Percentiles rank a stretch among this genome's conserved stretches.
These are phyloP conservation scores for Fraxinus dipetala DNA, from an alignment of 305 asterid genomes.

Conservation along the genomic window DNA sequence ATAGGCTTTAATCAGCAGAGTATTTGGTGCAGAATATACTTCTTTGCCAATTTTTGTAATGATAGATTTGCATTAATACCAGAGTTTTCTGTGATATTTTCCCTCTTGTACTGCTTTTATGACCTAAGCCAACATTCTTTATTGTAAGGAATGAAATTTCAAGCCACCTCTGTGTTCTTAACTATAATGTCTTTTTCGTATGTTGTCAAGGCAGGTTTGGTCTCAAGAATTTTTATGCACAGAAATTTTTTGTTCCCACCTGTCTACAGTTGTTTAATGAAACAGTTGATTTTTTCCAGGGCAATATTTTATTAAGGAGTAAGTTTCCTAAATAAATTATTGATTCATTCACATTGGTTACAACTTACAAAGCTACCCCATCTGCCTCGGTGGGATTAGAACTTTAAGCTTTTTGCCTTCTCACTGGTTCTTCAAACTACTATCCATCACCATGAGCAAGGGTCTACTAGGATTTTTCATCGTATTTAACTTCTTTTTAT, in stretches of 20 bases:
- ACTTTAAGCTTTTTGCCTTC: background rate
- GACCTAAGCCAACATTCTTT: slow-evolving; percentile 19
- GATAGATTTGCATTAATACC: background rate
- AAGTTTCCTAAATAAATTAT: background rate
- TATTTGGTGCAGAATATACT: slow-evolving; percentile 1
- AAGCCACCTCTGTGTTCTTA: slow-evolving; percentile 9
- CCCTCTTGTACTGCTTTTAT: background rate
- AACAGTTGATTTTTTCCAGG: background rate
- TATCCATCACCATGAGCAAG: slow-evolving; percentile 20
- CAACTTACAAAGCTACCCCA: background rate
- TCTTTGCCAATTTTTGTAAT: background rate
- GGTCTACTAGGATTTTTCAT: slow-evolving; percentile 17
- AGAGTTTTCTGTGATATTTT: background rate
- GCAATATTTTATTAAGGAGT: background rate
- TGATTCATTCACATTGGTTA: slow-evolving; percentile 1
- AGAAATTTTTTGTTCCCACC: background rate
- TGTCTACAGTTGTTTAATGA: background rate
- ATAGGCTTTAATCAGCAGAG: background rate
- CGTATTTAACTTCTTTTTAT: slow-evolving; percentile 22
- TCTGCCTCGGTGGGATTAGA: background rate
- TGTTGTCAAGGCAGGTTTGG: background rate
- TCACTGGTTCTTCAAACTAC: background rate
- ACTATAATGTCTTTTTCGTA: slow-evolving; percentile 1
- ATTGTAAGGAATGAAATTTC: slow-evolving; percentile 13
- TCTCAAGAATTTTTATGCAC: slow-evolving; percentile 11